Conservation (phyloP, 2,329 filamentous ascomycete genomes). For the Paraconiothyrium sp. region DNA sequence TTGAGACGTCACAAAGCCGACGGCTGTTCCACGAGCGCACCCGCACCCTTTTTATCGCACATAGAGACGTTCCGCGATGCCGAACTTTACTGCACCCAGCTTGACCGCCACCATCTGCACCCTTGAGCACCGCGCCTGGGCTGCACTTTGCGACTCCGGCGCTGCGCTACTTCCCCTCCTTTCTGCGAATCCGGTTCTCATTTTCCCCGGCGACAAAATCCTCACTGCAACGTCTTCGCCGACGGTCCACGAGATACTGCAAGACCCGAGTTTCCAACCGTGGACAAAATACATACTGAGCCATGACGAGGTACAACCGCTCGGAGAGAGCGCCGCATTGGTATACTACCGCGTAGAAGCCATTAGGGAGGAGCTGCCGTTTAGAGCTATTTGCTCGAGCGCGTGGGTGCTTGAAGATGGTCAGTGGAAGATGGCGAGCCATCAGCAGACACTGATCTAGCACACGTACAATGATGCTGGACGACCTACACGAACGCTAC, state of each 20-base stretch:
- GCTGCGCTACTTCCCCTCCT: constrained; percentile 44
- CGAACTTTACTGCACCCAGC: constrained; percentile 32
- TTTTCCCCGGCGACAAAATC: constrained; percentile 49
- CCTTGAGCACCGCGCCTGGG: constrained; percentile 48
- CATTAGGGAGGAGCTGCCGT: constrained; percentile 26
- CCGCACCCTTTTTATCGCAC: neutral
- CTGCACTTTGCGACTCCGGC: constrained; percentile 45
- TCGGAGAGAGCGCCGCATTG: constrained; percentile 35
- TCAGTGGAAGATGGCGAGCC: constrained; percentile 40
- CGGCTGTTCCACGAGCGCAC: neutral
- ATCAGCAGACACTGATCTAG: constrained; percentile 41
- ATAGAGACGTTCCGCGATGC: constrained; percentile 19
- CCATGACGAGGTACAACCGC: constrained; percentile 38
- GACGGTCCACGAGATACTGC: constrained; percentile 31
- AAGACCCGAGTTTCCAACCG: constrained; percentile 29
- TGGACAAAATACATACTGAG: constrained; percentile 39
- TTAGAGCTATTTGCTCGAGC: constrained; percentile 39
- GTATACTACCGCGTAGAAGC: constrained; percentile 40
- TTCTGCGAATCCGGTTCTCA: constrained; percentile 51
- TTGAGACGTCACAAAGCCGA: constrained; percentile 6
- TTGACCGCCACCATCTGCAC: constrained; percentile 40
- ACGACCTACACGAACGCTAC: neutral
- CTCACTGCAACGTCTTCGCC: constrained; percentile 46
- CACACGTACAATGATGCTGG: neutral
- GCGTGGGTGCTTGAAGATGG: constrained; percentile 34